Base-by-base conservation (phyloP, 1,284 basidiomycete species). In the Leucoagaricus sp. region DNA sequence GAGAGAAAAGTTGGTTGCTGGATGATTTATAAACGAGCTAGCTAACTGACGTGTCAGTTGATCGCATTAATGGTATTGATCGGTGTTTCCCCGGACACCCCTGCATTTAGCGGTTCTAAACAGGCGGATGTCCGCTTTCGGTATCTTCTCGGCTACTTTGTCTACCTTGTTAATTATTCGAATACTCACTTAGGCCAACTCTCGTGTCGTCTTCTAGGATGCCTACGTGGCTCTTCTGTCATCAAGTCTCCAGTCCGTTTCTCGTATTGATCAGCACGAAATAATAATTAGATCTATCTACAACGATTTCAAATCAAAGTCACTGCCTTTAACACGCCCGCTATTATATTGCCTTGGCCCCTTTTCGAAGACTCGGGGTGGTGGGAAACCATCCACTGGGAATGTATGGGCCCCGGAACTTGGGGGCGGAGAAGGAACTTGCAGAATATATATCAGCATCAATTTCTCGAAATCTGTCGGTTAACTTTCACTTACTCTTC, bases 401-500 rank as follows among this genome's bases (percentile, higher is more conserved):
- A 91, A 93, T 19, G 77, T 84, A 65, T 91, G 86, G 25, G 77
- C 67, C 15, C 89, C 89, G 46, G 80, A 81, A 57, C 78, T 83
- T 1, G 88, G 83, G 23, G 90, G 89, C 31, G 90, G 91, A 4
- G 87, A 84, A 36, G 88, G 87, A 56, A 91, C 90, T 92, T 58
- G 4, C 62, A 50, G 31, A 33, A 55, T 53, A 40, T 46, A 51
- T 62, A 60, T 62, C 45, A 58, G 59, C 53, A 60, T 55, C 29
- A 49, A 55, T 13, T 26, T 53, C 53, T 47, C n/a, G 28, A 19
- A 60, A 31, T 60, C 52, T 53, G 54, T 56, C 42, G 42, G 55
- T 36, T n/a, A 45, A 46, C 33, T 54, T 13, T 31, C 53, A 63
- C 67, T 67, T 70, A 88, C 86, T 87, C 73, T 81, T 86, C 28